Percentiles rank a stretch among this genome's conserved stretches.
Evolutionary conservation across 2,329 filamentous ascomycete genomes (phyloP).

Genomic region (Microdochium paspali): DNA sequence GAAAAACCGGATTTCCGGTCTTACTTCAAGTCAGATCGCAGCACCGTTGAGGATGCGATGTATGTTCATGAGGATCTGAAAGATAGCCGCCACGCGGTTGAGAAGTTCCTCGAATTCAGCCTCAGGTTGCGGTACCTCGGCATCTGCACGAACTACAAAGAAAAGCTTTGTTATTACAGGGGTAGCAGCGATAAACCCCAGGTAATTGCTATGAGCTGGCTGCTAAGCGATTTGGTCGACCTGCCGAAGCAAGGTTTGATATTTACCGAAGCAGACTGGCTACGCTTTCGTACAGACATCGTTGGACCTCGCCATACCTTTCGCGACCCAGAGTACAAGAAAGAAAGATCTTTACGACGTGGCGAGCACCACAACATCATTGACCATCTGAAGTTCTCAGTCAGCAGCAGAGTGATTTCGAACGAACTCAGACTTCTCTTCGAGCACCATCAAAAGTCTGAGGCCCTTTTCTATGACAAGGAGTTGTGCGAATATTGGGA

Average conservation of each 20-base stretch:
- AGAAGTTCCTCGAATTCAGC: constrained; percentile 47
- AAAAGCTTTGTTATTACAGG: constrained; percentile 50
- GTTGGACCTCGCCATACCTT: constrained; percentile 11
- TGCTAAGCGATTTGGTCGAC: constrained; percentile 47
- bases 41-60: background rate
- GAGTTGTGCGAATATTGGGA: constrained; percentile 23
- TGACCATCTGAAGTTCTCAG: constrained; percentile 50
- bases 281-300: constrained; percentile 19
- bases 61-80: background rate
- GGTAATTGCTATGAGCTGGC: constrained; percentile 38
- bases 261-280: constrained; percentile 35
- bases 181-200: constrained; percentile 34
- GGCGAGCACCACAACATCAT: constrained; percentile 36
- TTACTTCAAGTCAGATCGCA: background rate
- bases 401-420: constrained; percentile 34
- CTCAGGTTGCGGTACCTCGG: constrained; percentile 50
- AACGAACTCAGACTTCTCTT: constrained; percentile 24
- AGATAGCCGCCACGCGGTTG: background rate
- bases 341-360: constrained; percentile 16
- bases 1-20: constrained; percentile 21
- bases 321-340: constrained; percentile 34
- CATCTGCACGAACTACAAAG: constrained; percentile 53
- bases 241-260: constrained; percentile 43
- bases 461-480: constrained; percentile 21
- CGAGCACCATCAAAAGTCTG: constrained; percentile 8